Evolutionary conservation across 2,329 filamentous ascomycete species (phyloP).

Genomic region (Beauveria bassiana): DNA sequence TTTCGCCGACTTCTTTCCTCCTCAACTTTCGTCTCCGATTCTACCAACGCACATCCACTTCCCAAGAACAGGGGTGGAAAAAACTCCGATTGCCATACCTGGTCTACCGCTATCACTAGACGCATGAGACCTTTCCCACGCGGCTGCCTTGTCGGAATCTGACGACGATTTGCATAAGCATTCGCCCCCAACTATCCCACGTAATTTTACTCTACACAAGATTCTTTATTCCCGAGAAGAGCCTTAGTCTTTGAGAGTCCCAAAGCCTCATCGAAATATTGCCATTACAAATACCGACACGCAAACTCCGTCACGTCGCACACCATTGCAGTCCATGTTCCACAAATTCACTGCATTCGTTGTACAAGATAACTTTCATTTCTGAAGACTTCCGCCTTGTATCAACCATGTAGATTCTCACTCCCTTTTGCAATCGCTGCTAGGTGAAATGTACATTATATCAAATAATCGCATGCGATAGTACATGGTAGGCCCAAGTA

Average conservation of each 20-base stretch:
- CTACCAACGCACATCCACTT: too few species aligned
- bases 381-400: background rate
- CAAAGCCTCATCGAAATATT: background rate
- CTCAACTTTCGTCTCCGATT: background rate
- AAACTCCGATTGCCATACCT: background rate
- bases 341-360: background rate
- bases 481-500: background rate
- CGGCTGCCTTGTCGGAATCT: background rate
- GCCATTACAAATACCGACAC: background rate
- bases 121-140: background rate
- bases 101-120: background rate
- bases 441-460: background rate
- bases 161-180: background rate
- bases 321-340: background rate
- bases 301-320: background rate
- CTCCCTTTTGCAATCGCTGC: background rate
- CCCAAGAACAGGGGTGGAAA: too few species aligned
- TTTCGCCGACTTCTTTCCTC: background rate
- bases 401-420: background rate
- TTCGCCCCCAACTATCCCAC: background rate
- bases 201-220: background rate
- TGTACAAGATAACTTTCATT: background rate
- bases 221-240: background rate
- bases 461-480: background rate
- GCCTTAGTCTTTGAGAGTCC: background rate